Base-by-base conservation (phyloP, 2,329 filamentous ascomycete genomes). In the Fusarium pininemorale region DNA sequence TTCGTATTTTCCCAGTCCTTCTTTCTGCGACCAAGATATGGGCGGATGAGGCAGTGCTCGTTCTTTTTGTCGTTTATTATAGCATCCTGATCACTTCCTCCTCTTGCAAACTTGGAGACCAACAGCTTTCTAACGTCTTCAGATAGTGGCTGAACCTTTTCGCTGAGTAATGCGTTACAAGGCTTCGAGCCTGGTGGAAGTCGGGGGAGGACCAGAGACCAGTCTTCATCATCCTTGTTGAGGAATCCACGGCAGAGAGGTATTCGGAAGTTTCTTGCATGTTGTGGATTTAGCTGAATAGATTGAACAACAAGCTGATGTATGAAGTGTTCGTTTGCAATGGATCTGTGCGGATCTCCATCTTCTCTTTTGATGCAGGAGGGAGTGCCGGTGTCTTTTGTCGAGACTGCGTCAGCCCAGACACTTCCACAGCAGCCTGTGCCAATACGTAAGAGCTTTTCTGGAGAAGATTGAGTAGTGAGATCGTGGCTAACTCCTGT, bases 21-120 rank as follows among this genome's bases (percentile, higher is more conserved):
- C n/a, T 70, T 70, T 12, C 80, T 74, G 14, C 79, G 81, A 12
- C 87, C 87, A 0, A 90, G 77, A 55, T 89, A 89, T 0, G 83
- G 81, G 3, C 87, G 83, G 16, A 88, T 77, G 1, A 90, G 78
- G 54, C 87, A 90, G 64, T 87, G 84, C n/a, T 82, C 70, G 55
- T 87, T 83, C 9, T 76, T 77, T 3, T 70, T 59, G 42, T 82
- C 81, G 4, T 42, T 47, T 11, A 70, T 15, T 14, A 75, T 62
- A 1, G 58, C 44, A 1, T 66, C 62, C 2, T 24, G n/a, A 14
- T 55, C 35, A 22, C 37, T n/a, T 6, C 50, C 63, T 4, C 70
- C 62, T 7, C 69, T 63, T 13, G 72, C 69, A 32, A 77, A 80
- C 7, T 60, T 71, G 1, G 69, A 37, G 20, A 75, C 60, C 16